Percentiles rank a stretch among this genome's conserved stretches.
These are phyloP conservation scores for Euphorbia tirucalli DNA, from an alignment of 345 rosid species.

Conservation along the genomic window DNA sequence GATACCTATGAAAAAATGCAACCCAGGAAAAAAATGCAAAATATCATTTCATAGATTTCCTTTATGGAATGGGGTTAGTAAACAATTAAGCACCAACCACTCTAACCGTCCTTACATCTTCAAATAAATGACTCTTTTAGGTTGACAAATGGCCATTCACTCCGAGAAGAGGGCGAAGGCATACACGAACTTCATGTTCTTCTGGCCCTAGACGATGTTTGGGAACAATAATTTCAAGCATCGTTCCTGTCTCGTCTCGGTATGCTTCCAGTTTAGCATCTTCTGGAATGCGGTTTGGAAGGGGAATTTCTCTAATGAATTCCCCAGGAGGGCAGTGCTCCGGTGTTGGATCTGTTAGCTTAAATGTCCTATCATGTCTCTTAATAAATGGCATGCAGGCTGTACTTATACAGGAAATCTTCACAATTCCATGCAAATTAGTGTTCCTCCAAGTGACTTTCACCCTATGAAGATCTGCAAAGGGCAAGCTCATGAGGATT, in stretches of 20 bases:
- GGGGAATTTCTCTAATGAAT: conserved; percentile 68
- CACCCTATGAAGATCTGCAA: conserved; percentile 73
- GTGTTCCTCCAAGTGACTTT: conserved; percentile 90
- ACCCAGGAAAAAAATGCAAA: conserved; percentile 24
- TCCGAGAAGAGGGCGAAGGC: conserved; percentile 59
- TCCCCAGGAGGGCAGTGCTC: conserved; percentile 97
- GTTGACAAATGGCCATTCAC: conserved; percentile 38
- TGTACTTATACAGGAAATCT: conserved; percentile 76
- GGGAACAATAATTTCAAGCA: conserved; percentile 76
- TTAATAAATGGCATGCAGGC: conserved; percentile 70
- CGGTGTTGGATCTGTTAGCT: conserved; percentile 83
- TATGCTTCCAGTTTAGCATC: conserved; percentile 85
- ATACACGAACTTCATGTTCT: conserved; percentile 90
- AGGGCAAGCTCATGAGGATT: conserved; percentile 71
- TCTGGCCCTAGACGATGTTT: conserved; percentile 76
- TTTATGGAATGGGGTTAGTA: conserved; percentile 37
- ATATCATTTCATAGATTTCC: conserved; percentile 36
- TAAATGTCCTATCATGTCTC: conserved; percentile 77
- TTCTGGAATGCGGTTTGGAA: conserved; percentile 78
- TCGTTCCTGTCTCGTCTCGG: conserved; percentile 63
- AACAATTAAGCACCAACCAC: conserved; percentile 39
- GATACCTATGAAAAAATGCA: background rate
- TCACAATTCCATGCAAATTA: conserved; percentile 66
- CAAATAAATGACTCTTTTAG: conserved; percentile 33
- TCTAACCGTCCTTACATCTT: conserved; percentile 23